Percentiles rank a stretch among this genome's conserved stretches.
These are phyloP conservation scores for Pseudocercospora macadamiae DNA, from an alignment of 2,329 filamentous ascomycete genomes.

Conservation along the genomic window DNA sequence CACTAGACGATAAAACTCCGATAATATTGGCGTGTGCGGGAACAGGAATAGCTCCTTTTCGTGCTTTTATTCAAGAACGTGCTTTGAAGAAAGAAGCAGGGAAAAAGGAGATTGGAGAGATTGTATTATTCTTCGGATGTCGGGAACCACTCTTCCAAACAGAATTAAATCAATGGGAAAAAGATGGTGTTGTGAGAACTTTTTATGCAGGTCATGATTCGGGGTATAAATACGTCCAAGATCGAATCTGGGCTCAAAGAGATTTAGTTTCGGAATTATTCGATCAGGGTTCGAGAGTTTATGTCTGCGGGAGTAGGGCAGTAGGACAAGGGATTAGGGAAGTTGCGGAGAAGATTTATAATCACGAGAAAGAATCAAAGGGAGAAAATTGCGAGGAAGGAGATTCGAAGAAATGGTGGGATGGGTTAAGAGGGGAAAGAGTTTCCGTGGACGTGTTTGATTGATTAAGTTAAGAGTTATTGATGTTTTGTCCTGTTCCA, in stretches of 20 bases:
- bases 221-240: conserved; percentile 59
- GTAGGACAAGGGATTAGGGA: too few relatives aligned
- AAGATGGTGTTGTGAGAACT: conserved; percentile 62
- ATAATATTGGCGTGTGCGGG: conserved; percentile 57
- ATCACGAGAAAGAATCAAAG: too few relatives aligned
- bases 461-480: too few relatives aligned
- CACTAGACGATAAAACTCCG: conserved; percentile 45
- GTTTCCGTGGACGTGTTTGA: too few relatives aligned
- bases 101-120: conserved; percentile 57
- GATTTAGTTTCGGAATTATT: conserved; percentile 51
- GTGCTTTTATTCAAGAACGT: conserved; percentile 47
- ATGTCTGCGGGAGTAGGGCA: conserved; percentile 61
- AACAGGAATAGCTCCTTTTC: conserved; percentile 53
- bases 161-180: conserved; percentile 63
- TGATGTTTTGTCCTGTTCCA: too few relatives aligned
- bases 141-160: conserved; percentile 61
- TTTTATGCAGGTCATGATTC: conserved; percentile 57
- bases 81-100: conserved; percentile 47
- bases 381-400: too few relatives aligned
- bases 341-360: too few relatives aligned
- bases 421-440: too few relatives aligned
- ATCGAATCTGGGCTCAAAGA: conserved; percentile 56
- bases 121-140: conserved; percentile 69
- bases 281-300: conserved; percentile 58
- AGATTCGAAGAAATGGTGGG: too few relatives aligned